phyloP scores from a whole-genome alignment of 352 stramenopile species.

The Phytopythium vexans region DNA sequence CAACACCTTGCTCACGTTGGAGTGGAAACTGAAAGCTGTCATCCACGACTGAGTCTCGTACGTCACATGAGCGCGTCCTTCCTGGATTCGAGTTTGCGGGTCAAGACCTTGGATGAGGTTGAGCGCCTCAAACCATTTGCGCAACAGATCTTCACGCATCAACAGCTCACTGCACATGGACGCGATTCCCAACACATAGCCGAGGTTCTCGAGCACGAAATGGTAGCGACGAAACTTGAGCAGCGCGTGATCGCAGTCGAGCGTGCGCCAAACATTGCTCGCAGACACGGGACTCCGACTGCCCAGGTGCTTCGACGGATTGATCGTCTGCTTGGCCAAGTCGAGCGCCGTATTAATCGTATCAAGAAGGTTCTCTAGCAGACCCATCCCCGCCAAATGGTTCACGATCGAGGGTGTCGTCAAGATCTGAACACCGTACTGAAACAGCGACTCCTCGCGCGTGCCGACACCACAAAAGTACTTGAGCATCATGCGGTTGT shows the following conservation, averaged over 20 bases:
- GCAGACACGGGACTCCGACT: slow-evolving; percentile 4
- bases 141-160: slow-evolving; percentile 45
- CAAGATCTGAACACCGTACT: slow-evolving; percentile 93
- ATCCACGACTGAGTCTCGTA: slow-evolving; percentile 94
- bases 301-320: slow-evolving; percentile 1
- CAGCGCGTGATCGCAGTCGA: slow-evolving; percentile 90
- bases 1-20: slow-evolving; percentile 60
- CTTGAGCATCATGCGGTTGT: slow-evolving; percentile 82
- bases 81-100: slow-evolving; percentile 66
- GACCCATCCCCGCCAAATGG: slow-evolving; percentile 47
- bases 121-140: slow-evolving; percentile 72
- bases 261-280: slow-evolving; percentile 27
- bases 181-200: slow-evolving; percentile 95
- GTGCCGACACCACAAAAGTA: slow-evolving; percentile 92
- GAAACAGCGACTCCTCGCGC: slow-evolving; percentile 85
- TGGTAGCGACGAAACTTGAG: slow-evolving; percentile 92
- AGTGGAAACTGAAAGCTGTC: slow-evolving; percentile 90
- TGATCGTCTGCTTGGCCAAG: slow-evolving; percentile 47
- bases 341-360: slow-evolving; percentile 77
- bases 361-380: slow-evolving; percentile 75
- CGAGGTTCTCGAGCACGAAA: slow-evolving; percentile 91
- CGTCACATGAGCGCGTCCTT: slow-evolving; percentile 89
- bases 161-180: slow-evolving; percentile 60
- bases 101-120: slow-evolving; percentile 80
- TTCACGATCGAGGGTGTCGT: slow-evolving; percentile 89